These are phyloP conservation scores for Berberis thunbergii DNA, from an alignment of 164 flowering plant genomes.

Conservation along the genomic window DNA sequence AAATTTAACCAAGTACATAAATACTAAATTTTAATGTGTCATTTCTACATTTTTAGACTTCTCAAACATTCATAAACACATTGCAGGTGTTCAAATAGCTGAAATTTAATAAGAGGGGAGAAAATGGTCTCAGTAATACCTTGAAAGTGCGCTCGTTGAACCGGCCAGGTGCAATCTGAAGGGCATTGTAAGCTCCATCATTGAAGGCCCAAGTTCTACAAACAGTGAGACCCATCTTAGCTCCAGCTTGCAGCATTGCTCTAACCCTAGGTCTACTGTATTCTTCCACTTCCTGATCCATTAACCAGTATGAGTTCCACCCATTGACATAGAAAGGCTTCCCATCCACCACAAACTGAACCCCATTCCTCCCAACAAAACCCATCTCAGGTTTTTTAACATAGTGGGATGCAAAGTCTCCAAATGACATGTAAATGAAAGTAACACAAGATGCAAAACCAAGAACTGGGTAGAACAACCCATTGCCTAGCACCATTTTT, in stretches of 20 bases:
- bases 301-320: conserved; percentile 94
- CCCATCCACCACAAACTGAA: conserved; percentile 70
- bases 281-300: conserved; percentile 76
- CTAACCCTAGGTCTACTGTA: conserved; percentile 47
- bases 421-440: conserved; percentile 65
- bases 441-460: conserved; percentile 62
- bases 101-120: neutral
- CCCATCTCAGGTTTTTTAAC: conserved; percentile 24
- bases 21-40: too few species aligned
- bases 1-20: too few species aligned
- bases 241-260: conserved; percentile 59
- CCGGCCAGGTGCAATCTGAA: conserved; percentile 75
- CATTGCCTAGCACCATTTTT: neutral
- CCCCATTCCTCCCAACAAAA: conserved; percentile 69
- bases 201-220: conserved; percentile 98
- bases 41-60: neutral
- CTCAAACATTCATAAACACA: neutral
- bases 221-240: conserved; percentile 93
- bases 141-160: conserved; percentile 64
- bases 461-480: conserved; percentile 35
- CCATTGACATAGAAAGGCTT: conserved; percentile 70
- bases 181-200: conserved; percentile 86
- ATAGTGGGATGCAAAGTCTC: conserved; percentile 27
- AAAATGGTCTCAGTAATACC: conserved; percentile 26
- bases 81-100: neutral